Conservation (phyloP, 306 rosid species). For the Vigna unguiculata region DNA sequence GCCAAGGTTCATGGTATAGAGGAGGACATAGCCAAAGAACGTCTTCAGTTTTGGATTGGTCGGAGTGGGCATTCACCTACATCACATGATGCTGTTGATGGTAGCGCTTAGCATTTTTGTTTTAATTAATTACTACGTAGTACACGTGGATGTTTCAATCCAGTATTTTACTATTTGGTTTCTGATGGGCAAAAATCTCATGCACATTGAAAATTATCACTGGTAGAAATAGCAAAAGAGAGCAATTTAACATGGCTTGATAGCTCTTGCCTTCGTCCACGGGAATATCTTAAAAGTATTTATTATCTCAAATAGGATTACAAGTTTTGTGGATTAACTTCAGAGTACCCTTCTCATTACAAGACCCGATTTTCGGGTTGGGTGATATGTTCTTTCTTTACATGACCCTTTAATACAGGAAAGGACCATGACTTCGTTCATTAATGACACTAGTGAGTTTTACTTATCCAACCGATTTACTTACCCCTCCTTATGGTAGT, state of each 20-base stretch:
- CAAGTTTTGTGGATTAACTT: too few relatives aligned
- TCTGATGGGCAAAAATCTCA: background rate
- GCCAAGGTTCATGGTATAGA: constrained; percentile 90
- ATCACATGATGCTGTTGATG: constrained; percentile 94
- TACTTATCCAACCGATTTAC: too few relatives aligned
- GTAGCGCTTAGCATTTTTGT: constrained; percentile 49
- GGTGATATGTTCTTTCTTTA: background rate
- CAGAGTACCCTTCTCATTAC: too few relatives aligned
- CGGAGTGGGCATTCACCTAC: constrained; percentile 86
- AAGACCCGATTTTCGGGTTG: background rate
- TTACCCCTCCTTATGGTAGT: too few relatives aligned
- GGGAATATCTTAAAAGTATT: too few relatives aligned
- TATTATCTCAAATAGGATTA: too few relatives aligned
- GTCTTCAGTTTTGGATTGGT: constrained; percentile 90
- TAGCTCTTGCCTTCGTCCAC: too few relatives aligned
- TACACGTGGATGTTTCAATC: constrained; percentile 13
- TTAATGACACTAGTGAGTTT: too few relatives aligned
- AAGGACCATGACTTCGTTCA: background rate
- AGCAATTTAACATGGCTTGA: too few relatives aligned
- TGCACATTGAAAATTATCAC: background rate
- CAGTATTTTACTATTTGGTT: constrained; percentile 7
- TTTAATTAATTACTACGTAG: constrained; percentile 25
- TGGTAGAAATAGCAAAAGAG: too few relatives aligned
- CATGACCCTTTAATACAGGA: background rate
- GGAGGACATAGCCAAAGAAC: constrained; percentile 81